These are phyloP conservation scores for Trematosphaeria pertusa DNA, from an alignment of 2,329 filamentous ascomycete genomes.

Conservation along the genomic window DNA sequence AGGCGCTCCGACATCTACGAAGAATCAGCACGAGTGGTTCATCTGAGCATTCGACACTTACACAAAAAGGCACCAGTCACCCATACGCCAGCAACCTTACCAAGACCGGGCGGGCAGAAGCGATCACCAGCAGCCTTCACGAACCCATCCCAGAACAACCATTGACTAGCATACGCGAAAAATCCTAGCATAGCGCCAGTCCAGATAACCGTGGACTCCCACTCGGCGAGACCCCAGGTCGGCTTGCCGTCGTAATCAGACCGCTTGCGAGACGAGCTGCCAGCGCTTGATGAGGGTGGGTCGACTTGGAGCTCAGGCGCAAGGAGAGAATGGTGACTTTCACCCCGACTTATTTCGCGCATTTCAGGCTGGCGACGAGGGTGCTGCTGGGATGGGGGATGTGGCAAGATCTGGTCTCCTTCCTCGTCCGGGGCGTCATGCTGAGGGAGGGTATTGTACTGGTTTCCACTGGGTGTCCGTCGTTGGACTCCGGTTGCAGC, in stretches of 20 bases:
- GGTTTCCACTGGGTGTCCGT: background rate
- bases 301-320: background rate
- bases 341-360: too few species aligned
- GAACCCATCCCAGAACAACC: constrained; percentile 2
- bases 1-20: constrained; percentile 3
- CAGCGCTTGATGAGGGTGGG: background rate
- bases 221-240: background rate
- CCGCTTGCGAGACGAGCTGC: background rate
- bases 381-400: background rate
- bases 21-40: too few species aligned
- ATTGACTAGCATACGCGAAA: background rate
- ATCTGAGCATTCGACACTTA: too few species aligned
- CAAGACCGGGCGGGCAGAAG: background rate
- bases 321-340: background rate
- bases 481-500: background rate
- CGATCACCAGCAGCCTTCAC: background rate
- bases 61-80: background rate
- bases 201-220: background rate
- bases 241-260: background rate
- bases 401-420: background rate
- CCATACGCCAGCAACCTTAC: background rate
- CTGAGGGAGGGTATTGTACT: background rate
- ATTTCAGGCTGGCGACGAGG: too few species aligned
- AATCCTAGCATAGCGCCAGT: background rate
- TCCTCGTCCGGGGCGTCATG: background rate